These are phyloP conservation scores for Grammothele lineata DNA, from an alignment of 768 basidiomycete genomes.

Conservation along the genomic window DNA sequence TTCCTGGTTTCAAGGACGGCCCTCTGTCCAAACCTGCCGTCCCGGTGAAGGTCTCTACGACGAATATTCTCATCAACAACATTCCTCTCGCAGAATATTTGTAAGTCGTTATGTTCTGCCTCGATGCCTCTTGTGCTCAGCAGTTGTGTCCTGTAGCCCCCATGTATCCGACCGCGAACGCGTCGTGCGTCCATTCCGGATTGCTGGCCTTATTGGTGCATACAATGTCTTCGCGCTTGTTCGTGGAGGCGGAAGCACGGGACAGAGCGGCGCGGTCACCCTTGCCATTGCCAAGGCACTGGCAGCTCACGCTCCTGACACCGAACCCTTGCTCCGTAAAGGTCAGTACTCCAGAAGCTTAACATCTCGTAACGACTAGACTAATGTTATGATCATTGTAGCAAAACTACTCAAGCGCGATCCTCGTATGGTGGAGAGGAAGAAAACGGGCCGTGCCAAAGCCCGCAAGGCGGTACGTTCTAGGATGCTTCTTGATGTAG, in stretches of 20 bases:
- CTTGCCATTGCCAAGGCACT: constrained; percentile 75
- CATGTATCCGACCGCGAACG: constrained; percentile 73
- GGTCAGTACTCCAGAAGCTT: too few relatives aligned
- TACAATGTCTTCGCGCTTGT: constrained; percentile 64
- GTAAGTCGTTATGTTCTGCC: constrained; percentile 14
- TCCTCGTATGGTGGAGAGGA: constrained; percentile 97
- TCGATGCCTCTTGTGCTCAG: neutral
- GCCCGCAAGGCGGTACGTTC: constrained; percentile 83
- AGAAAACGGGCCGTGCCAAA: constrained; percentile 92
- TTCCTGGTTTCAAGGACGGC: constrained; percentile 12
- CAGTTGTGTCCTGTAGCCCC: constrained; percentile 24
- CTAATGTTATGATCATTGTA: constrained; percentile 25
- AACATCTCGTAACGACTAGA: too few relatives aligned
- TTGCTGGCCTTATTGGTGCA: constrained; percentile 79
- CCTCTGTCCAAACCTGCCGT: constrained; percentile 16
- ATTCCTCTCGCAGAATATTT: constrained; percentile 79
- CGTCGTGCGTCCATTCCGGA: constrained; percentile 76
- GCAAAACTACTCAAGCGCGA: constrained; percentile 87
- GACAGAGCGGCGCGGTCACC: constrained; percentile 86
- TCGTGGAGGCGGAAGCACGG: constrained; percentile 86
- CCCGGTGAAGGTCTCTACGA: constrained; percentile 39
- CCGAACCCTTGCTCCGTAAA: constrained; percentile 62
- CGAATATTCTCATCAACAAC: constrained; percentile 82
- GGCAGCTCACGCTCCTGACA: constrained; percentile 63
- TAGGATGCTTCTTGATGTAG: constrained; percentile 2